Evolutionary conservation across 78 protist species (phyloP), one percentile per base, ranked within the genome.

Genomic region (Thecamonas trahens): DNA sequence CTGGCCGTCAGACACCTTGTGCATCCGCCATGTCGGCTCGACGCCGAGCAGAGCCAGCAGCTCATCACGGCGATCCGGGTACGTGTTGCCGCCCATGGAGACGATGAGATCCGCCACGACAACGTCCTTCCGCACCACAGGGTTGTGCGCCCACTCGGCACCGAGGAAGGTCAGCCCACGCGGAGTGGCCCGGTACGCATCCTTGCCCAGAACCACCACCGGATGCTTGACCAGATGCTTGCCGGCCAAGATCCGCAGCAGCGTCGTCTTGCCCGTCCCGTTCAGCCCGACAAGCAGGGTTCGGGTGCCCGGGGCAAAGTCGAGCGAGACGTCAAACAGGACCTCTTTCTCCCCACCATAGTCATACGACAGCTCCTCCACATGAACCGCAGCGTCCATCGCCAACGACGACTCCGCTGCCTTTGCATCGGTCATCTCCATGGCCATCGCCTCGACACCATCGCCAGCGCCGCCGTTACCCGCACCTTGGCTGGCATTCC

Each of bases 221-320:
- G 45, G n/a, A 50, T 9, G 32, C n/a, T n/a, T 11, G 26, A 61
- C 66, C 39, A 61, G 66, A 24, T 44, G n/a, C 39, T 37, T 3
- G 18, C 87, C 90, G 9, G 75, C 82, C 29, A 85, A 11, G 22
- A 72, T 15, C 35, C 24, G 18, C n/a, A 85, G 79, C 52, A 85
- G 78, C 22, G 90, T 85, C 5, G 79, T 40, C 72, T 85, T 85
- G 28, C 90, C 90, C 15, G 80, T 75, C 29, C 90, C 90, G 71
- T 85, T 85, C 18, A 55, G 74, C 22, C 91, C 91, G 28, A 80
- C 70, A 15, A 83, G 55, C 28, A 74, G 57, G 18, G 34, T 34
- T 42, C 85, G 84, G 9, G 32, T 2, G n/a, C 77, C 75, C 40
- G n/a, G n/a, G n/a, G n/a, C n/a, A n/a, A n/a, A n/a, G n/a, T n/a